phyloP scores from a whole-genome alignment of 192 early-diverging fungal genomes.

The Lobosporangium transversale region DNA sequence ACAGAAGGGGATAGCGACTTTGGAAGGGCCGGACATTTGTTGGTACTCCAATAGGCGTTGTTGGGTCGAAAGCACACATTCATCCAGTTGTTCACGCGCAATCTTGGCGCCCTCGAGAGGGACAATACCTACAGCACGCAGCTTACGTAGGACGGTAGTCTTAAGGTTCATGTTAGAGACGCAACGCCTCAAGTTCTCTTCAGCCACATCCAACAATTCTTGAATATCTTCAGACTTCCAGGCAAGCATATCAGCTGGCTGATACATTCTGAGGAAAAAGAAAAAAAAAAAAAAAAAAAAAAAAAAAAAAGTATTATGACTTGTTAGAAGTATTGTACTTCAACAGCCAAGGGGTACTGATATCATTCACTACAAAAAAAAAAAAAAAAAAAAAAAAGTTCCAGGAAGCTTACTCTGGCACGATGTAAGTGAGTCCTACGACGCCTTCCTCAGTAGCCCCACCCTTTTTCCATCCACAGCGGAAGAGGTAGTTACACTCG shows the following conservation, averaged over 20 bases:
- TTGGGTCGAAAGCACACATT: slow-evolving; percentile 83
- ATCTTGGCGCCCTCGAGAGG: slow-evolving; percentile 61
- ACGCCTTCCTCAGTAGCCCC: slow-evolving; percentile 24
- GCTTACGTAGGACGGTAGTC: slow-evolving; percentile 77
- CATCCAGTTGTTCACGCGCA: slow-evolving; percentile 87
- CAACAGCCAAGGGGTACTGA: too few species aligned
- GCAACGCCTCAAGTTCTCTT: slow-evolving; percentile 69
- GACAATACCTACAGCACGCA: slow-evolving; percentile 81
- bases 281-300: background rate
- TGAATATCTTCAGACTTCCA: slow-evolving; percentile 68
- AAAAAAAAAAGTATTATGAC: background rate
- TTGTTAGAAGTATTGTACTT: background rate
- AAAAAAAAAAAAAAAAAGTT: background rate
- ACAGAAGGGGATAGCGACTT: slow-evolving; percentile 84
- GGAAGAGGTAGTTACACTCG: slow-evolving; percentile 93
- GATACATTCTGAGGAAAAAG: slow-evolving; percentile 43
- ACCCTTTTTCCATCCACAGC: slow-evolving; percentile 62
- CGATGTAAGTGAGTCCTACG: slow-evolving; percentile 72
- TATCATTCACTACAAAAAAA: too few species aligned
- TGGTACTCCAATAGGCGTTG: slow-evolving; percentile 67
- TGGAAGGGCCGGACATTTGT: slow-evolving; percentile 60
- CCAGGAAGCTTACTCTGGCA: slow-evolving; percentile 57
- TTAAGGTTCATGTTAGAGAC: slow-evolving; percentile 73
- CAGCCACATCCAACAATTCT: slow-evolving; percentile 79
- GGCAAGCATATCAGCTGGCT: slow-evolving; percentile 54